phyloP scores from a whole-genome alignment of 495 filamentous ascomycete species.

The Tuber borchii region DNA sequence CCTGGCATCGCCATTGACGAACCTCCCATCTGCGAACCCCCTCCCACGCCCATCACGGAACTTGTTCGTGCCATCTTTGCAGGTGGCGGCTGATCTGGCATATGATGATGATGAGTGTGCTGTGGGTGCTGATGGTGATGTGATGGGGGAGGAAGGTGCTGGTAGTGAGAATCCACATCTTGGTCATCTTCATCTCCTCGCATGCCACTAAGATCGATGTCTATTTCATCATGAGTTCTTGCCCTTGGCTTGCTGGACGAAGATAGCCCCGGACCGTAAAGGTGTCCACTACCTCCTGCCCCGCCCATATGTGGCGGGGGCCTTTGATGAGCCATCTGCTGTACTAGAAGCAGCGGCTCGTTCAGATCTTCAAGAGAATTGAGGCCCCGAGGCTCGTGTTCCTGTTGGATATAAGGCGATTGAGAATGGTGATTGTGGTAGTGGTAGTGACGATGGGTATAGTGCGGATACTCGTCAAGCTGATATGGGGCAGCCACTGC shows the following conservation, averaged over 20 bases:
- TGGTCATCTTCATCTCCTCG: conserved; percentile 42
- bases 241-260: conserved; percentile 40
- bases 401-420: conserved; percentile 39
- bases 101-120: conserved; percentile 39
- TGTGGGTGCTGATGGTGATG: conserved; percentile 36
- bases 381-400: conserved; percentile 40
- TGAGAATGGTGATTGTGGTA: conserved; percentile 34
- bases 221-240: conserved; percentile 42
- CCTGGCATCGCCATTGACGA: conserved; percentile 68
- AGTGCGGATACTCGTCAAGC: conserved; percentile 39
- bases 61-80: conserved; percentile 39
- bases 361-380: conserved; percentile 41
- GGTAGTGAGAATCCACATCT: conserved; percentile 40
- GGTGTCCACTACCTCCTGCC: conserved; percentile 41
- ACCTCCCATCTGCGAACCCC: conserved; percentile 49
- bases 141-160: conserved; percentile 29
- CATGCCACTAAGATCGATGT: conserved; percentile 37
- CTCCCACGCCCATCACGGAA: conserved; percentile 43
- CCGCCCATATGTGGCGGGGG: conserved; percentile 40
- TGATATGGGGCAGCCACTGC: conserved; percentile 43
- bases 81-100: conserved; percentile 38
- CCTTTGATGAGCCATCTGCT: conserved; percentile 43
- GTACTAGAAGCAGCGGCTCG: conserved; percentile 40
- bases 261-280: conserved; percentile 37
- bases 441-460: conserved; percentile 35